Base-by-base conservation (phyloP, 208 protist genomes). In the Cochliopodium minus region DNA sequence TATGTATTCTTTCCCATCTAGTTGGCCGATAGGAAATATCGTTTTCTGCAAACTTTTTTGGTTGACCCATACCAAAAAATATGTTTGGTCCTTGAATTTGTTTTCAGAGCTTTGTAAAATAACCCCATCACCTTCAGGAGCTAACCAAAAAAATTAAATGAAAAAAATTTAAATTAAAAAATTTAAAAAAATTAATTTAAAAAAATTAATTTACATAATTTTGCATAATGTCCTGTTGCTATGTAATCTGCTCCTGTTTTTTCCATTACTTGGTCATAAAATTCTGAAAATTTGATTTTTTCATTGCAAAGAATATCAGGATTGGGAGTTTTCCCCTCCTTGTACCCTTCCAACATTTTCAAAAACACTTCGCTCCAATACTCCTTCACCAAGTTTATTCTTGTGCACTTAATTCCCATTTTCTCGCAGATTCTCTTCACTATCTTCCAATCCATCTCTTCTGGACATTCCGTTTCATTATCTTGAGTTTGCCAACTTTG, bases 311-410 rank as follows among this genome's bases (percentile, higher is more conserved):
- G 40, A 9, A 78, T 53, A 62, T 83, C 77, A 6, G 77, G 77
- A 54, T 83, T 83, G 3, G 74, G 74, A 51, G 74, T 83, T 34
- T 51, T n/a, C 2, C 77, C 77, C 13, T 40, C 48, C n/a, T 23
- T 15, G 54, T 69, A 72, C 30, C 36, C 62, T n/a, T 70, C 45
- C 38, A 83, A 36, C 30, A 72, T 66, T 33, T 26, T 25, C 17
- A 46, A 1, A 59, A 83, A 83, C 4, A 83, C 77, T 43, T 71
- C 57, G 58, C 66, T 74, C 77, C 77, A 83, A 52, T 83, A 83
- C 49, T 83, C 72, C 42, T 69, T 58, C 6, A 76, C 63, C 56
- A 76, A 79, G 32, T 76, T 52, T 26, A 77, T 6, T 11, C 22
- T 22, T 0, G 34, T 33, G 0, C 34, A 9, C 5, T 42, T 43